Evolutionary conservation across 78 protist genomes (phyloP).

Genomic region (Protostelium mycophagum): DNA sequence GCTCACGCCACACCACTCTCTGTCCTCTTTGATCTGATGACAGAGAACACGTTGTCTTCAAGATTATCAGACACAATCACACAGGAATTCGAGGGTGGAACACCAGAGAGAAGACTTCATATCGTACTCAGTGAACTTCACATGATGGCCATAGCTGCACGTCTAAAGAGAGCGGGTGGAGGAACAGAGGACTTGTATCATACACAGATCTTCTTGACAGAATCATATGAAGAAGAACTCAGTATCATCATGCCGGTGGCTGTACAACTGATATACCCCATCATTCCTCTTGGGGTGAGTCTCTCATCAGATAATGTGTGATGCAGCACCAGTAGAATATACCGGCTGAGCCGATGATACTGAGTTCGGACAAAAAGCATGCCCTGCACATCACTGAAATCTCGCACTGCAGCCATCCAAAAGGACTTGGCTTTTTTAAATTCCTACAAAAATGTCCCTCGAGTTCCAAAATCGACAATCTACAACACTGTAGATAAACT

Average conservation of each 20-base stretch:
- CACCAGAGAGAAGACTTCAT: neutral
- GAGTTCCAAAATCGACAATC: too few species aligned
- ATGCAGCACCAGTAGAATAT: too few species aligned
- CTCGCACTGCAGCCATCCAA: too few species aligned
- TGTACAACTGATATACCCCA: neutral
- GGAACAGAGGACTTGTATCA: neutral
- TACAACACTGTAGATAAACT: too few species aligned
- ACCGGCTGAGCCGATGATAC: too few species aligned
- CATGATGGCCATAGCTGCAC: neutral
- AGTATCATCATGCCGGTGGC: neutral
- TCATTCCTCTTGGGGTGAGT: neutral
- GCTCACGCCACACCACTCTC: neutral
- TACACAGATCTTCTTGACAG: neutral
- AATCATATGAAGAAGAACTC: neutral
- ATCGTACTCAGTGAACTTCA: neutral
- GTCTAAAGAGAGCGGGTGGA: neutral
- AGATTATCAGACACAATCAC: neutral
- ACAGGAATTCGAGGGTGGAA: neutral
- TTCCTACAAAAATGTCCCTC: too few species aligned
- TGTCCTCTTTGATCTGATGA: neutral
- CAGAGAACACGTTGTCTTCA: neutral
- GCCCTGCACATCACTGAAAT: too few species aligned
- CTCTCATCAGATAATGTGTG: neutral
- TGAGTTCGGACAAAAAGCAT: neutral
- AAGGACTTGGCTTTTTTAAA: too few species aligned